Base-by-base conservation (phyloP, 2,329 filamentous ascomycete species). In the Hypoxylon sp. region DNA sequence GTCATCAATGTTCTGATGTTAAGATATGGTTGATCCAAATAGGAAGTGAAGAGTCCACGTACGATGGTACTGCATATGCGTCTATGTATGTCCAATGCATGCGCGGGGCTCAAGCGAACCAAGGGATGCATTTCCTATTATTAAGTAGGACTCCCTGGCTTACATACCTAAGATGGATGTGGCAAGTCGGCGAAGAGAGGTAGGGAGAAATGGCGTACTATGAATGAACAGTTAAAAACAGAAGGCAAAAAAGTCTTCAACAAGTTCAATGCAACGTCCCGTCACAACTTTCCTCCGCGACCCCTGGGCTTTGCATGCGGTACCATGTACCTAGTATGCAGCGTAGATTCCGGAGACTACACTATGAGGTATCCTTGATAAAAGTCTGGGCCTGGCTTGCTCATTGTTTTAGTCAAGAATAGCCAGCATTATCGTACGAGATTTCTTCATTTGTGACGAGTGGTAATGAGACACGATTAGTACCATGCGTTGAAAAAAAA, bases 191-290 rank as follows among this genome's bases (percentile, higher is more conserved):
- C 19, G 33, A 10, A 48, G 53, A 19, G 37, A 37, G 31, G 35
- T n/a, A 58, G 33, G 11, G 50, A 35, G 37, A 26, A 35, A 57
- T 11, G 39, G 39, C 17, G 52, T 33, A 46, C 17, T 31, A 24
- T 19, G 19, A 60, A 55, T 33, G 39, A 39, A 22, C 22, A 53
- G 9, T 26, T 26, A 57, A 22, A 47, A 24, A 8, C 37, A 35
- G 46, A 64, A 17, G 39, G 48, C 10, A 47, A 55, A 57, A 24
- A 24, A 31, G 29, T 61, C 42, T 50, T 51, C 39, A 17, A 63
- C 35, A 56, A 42, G 50, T 31, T 31, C n/a, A 47, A 70, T 72
- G 70, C 65, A 68, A 71, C 70, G 57, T 65, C 67, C 29, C 68
- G 59, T 64, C 50, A 54, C 44, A 54, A 59, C 48, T 37, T 68